A percentile compares a stretch with the other conserved stretches of the same genome.
These are phyloP conservation scores for Biscogniauxia marginata DNA, from an alignment of 2,329 filamentous ascomycete species.

Conservation along the genomic window DNA sequence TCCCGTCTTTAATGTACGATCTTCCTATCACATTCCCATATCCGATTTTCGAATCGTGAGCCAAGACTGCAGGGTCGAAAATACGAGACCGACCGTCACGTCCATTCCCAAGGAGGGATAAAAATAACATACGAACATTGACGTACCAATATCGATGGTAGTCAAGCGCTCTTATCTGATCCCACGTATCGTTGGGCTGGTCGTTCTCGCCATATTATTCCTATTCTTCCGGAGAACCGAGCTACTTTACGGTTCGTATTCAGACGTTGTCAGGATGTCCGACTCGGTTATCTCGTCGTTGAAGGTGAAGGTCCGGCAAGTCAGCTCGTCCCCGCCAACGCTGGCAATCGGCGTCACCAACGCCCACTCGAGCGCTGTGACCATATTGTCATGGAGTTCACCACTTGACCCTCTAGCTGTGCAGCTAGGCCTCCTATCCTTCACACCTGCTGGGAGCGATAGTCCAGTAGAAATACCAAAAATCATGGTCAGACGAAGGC, in stretches of 20 bases:
- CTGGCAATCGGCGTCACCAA: slow-evolving; percentile 42
- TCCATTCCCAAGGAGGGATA: neutral
- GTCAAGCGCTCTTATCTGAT: slow-evolving; percentile 10
- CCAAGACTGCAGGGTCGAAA: neutral
- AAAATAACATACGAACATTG: no score
- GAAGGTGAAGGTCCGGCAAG: slow-evolving; percentile 29
- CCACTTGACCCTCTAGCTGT: slow-evolving; percentile 45
- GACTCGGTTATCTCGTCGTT: slow-evolving; percentile 23
- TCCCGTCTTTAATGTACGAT: neutral
- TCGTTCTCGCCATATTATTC: slow-evolving; percentile 13
- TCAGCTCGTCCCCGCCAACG: slow-evolving; percentile 29
- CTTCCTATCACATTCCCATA: neutral
- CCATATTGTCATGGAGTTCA: slow-evolving; percentile 43
- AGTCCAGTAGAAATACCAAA: slow-evolving; percentile 37
- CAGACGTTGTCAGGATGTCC: slow-evolving; percentile 19
- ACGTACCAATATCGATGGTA: slow-evolving; percentile 11
- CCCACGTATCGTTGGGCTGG: slow-evolving; percentile 13
- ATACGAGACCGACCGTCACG: neutral
- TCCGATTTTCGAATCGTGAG: neutral
- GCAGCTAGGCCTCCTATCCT: slow-evolving; percentile 40
- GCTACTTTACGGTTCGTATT: neutral
- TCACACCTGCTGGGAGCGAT: slow-evolving; percentile 36
- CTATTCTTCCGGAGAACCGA: slow-evolving; percentile 17
- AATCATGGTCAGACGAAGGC: slow-evolving; percentile 39
- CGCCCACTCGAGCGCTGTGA: slow-evolving; percentile 37